phyloP scores from a whole-genome alignment of 129 eudicot genomes.

The Tagetes erecta region DNA sequence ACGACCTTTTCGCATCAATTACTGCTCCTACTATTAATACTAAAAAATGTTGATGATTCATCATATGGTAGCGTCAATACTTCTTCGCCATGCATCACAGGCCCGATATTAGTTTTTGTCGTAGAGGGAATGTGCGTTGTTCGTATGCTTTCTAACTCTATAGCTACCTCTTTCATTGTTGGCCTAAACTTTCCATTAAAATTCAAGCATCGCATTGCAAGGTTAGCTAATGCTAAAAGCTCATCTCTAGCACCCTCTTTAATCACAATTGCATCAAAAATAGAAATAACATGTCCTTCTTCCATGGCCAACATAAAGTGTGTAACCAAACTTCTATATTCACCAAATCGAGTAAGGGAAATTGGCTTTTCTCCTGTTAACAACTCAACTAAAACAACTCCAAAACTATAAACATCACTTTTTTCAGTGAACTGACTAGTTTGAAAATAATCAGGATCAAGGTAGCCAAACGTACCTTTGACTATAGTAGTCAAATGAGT shows the following conservation, averaged over 20 bases:
- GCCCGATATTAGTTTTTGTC: not conserved
- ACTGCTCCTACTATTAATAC: not conserved
- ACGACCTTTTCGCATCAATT: too few relatives aligned
- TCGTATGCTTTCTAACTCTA: not conserved
- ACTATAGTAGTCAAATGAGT: not conserved
- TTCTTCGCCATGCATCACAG: not conserved
- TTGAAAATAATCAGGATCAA: not conserved
- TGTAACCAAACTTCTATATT: not conserved
- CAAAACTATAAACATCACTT: too few relatives aligned
- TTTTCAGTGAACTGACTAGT: too few relatives aligned
- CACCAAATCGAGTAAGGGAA: too few relatives aligned
- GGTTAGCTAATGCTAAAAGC: not conserved
- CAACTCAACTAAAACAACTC: too few relatives aligned
- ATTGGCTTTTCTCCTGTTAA: too few relatives aligned
- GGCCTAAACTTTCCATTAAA: not conserved
- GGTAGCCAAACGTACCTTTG: constrained; percentile 1
- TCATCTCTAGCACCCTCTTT: not conserved
- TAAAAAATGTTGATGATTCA: not conserved
- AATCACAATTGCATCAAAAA: not conserved
- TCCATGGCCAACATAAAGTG: constrained; percentile 2
- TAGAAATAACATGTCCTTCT: not conserved
- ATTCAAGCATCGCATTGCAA: not conserved
- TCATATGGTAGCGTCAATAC: not conserved
- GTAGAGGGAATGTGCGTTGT: not conserved
- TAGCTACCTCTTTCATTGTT: not conserved